phyloP scores from a whole-genome alignment of 306 rosid genomes.

The Glycine soja region DNA sequence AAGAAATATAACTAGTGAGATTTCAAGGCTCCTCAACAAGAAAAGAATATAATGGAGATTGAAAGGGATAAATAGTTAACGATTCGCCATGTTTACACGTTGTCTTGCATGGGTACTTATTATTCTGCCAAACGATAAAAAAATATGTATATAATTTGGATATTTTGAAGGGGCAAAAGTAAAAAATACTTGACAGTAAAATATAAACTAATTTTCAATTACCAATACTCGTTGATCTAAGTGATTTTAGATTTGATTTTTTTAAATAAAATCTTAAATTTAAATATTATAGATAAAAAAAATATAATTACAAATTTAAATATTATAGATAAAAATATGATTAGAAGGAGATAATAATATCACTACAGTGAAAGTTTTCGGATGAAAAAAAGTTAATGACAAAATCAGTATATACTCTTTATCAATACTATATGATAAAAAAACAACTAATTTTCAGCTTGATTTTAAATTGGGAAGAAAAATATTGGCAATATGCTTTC shows the following conservation, averaged over 20 bases:
- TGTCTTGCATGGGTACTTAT: neutral
- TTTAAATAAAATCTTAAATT: no score
- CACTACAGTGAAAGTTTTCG: no score
- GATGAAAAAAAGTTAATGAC: no score
- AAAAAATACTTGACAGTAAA: neutral
- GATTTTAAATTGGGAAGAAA: neutral
- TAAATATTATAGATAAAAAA: no score
- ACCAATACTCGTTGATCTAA: no score
- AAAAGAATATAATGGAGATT: conserved; percentile 24
- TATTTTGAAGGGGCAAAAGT: conserved; percentile 40
- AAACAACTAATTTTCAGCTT: no score
- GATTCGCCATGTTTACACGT: conserved; percentile 1
- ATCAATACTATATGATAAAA: no score
- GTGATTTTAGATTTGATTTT: no score
- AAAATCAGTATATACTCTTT: no score
- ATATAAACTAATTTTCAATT: neutral
- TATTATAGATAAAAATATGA: no score
- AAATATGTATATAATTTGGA: neutral
- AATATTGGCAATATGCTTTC: neutral
- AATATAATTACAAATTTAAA: no score
- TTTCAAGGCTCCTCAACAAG: conserved; percentile 2
- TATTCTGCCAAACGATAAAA: neutral
- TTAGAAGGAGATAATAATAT: no score
- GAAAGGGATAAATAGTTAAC: conserved; percentile 26
- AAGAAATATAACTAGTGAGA: neutral